Evolutionary conservation across 371 early-diverging fungal genomes (phyloP), one percentile per base, ranked within the genome.

Genomic region (Lichtheimia hyalospora): DNA sequence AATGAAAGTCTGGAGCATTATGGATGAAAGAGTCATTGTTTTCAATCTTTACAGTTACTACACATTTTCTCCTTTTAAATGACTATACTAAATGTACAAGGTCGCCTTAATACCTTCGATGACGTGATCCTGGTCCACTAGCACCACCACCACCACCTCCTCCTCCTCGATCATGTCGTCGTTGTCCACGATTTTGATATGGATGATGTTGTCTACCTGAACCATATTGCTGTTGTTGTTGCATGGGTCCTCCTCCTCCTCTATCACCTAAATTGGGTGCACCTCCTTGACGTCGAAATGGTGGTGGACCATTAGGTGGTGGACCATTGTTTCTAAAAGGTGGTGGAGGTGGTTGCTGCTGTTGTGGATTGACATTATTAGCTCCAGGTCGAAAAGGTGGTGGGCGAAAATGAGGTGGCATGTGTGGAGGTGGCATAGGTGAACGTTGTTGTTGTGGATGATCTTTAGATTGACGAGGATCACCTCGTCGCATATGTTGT

Each of bases 201-300:
- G 46, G 21, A 46, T 46, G 46, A 46, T 46, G 46, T 46, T 46
- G 46, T 21, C 21, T n/a, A 16, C 21, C 21, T 46, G n/a, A 21
- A 8, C 21, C 18, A 6, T 46, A 21, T n/a, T n/a, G n/a, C 21
- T 46, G 56, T 43, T 39, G 56, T 44, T 21, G 27, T 23, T 55
- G 56, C 56, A 55, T 43, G 5, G 56, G 56, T 4, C 56, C 56
- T 51, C 52, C 52, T 28, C 51, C 51, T 51, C 51, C 51, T 21
- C 51, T 15, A 51, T 21, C 16, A 53, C 40, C 53, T 12, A 39
- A 20, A 20, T 53, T 53, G 34, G 34, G 10, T 34, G 34, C 2
- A 21, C 46, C 46, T 28, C 54, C 54, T 20, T 55, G 56, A 2
- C 56, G 56, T 25, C 56, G 56, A 24, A 55, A 55, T 24, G 41